A percentile compares a stretch with the other conserved stretches of the same genome.
These are phyloP conservation scores for Meripilus lineatus DNA, from an alignment of 1,284 basidiomycete genomes.

Conservation along the genomic window DNA sequence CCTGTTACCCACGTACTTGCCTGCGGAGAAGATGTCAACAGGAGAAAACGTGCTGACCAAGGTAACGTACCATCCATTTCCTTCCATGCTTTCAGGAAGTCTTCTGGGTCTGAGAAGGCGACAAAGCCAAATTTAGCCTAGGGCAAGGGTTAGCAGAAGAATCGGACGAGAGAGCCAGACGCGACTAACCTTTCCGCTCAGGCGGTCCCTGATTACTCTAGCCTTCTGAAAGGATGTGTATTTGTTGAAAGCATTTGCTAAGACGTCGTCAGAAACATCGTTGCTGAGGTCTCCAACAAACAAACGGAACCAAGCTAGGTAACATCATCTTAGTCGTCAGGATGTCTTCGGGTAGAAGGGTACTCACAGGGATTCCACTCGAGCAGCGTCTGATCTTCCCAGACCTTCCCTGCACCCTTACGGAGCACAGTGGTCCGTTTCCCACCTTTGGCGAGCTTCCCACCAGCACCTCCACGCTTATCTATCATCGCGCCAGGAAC, in stretches of 20 bases:
- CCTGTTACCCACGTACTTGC: constrained; percentile 95
- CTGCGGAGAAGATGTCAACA: constrained; percentile 39
- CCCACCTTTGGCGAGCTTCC: constrained; percentile 83
- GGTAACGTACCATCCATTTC: constrained; percentile 89
- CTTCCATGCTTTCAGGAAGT: constrained; percentile 98
- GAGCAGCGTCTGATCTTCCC: constrained; percentile 96
- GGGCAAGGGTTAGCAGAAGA: constrained; percentile 4
- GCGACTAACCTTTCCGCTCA: constrained; percentile 75
- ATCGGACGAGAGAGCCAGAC: neutral
- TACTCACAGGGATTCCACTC: constrained; percentile 96
- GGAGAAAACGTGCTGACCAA: constrained; percentile 7
- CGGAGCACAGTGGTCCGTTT: constrained; percentile 92
- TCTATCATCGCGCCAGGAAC: constrained; percentile 85
- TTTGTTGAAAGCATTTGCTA: constrained; percentile 89
- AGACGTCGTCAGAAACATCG: constrained; percentile 93
- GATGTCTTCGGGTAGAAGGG: neutral
- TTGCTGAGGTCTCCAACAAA: constrained; percentile 99
- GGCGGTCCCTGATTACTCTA: constrained; percentile 88
- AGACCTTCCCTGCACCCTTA: constrained; percentile 92
- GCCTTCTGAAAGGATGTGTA: constrained; percentile 93
- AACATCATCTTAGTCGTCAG: constrained; percentile 5
- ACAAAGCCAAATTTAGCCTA: constrained; percentile 98
- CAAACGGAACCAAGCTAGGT: constrained; percentile 89
- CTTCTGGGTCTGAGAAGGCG: constrained; percentile 96
- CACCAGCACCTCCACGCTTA: constrained; percentile 78